Conservation (phyloP, 148 eudicot species). For the Polygonum aviculare region DNA sequence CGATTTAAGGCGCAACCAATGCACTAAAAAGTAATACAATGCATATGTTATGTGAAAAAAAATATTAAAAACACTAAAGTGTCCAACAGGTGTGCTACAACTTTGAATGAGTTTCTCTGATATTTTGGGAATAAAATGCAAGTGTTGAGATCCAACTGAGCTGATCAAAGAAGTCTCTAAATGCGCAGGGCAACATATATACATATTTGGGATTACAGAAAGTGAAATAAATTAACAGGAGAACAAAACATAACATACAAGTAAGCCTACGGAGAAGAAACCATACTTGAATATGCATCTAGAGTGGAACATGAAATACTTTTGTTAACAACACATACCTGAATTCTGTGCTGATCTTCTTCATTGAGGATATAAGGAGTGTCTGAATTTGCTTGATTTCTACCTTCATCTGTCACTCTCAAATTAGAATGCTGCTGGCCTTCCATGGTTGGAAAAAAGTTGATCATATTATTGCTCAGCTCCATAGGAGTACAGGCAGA, state of each 20-base stretch:
- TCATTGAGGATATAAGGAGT: slow-evolving; percentile 25
- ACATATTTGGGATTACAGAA: neutral
- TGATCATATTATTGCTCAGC: neutral
- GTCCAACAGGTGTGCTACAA: neutral
- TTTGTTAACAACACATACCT: slow-evolving; percentile 32
- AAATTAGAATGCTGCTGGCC: slow-evolving; percentile 23
- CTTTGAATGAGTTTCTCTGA: neutral
- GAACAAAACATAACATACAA: neutral
- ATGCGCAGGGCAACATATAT: neutral
- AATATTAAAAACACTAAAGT: neutral
- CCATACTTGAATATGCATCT: neutral
- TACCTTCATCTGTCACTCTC: slow-evolving; percentile 21
- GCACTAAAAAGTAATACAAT: neutral
- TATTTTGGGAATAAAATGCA: neutral
- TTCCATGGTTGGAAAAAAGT: neutral
- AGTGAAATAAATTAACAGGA: slow-evolving; percentile 2
- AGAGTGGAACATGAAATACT: neutral
- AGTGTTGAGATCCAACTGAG: neutral
- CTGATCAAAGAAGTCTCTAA: neutral
- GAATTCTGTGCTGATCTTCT: slow-evolving; percentile 55
- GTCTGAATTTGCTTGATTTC: slow-evolving; percentile 19
- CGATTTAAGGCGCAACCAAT: neutral
- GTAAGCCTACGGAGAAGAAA: neutral
- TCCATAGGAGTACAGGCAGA: slow-evolving; percentile 15
- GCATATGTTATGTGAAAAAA: neutral